Base-by-base conservation (phyloP, 2,329 filamentous ascomycete genomes). In the Claviceps purpurea region DNA sequence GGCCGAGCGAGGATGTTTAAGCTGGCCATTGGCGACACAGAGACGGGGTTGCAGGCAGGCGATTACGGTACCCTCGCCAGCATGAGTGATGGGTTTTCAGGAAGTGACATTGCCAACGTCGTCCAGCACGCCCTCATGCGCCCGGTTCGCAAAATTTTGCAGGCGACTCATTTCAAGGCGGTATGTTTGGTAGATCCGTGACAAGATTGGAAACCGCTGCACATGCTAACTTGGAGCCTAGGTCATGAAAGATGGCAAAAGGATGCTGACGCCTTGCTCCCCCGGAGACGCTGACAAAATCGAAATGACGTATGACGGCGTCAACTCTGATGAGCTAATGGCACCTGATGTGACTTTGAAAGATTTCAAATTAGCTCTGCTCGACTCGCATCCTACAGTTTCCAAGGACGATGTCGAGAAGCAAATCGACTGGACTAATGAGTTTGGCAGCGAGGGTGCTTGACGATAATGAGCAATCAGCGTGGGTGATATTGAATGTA, bases 121-220 rank as follows among this genome's bases (percentile, higher is more conserved):
- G 93, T 97, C 20, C 93, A 98, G 68, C 87, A 94, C 65, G 93
- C 93, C 1, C 73, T 98, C 41, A 98, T 98, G 93, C 89, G 96
- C 64, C 94, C 93, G 1, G 87, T 98, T 56, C 79, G 93, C 56
- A 94, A 96, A 70, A 97, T 98, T 59, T 85, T 97, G 67, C 95
- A 90, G 57, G 91, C 93, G 18, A 98, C 93, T 50, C 93, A 98
- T 72, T 98, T 97, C 71, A 96, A 96, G 69, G 84, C 87, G 73
- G 91, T 91, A 74, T 45, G 71, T 67, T 45, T 3, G 18, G 14
- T 18, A 42, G 16, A 30, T 45, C 24, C 1, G 13, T 5, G n/a
- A 5, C 16, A 20, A 16, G 30, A 16, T 7, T 39, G 4, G 2
- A 41, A 6, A 11, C 10, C n/a, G 14, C 40, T 14, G 24, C 18